Evolutionary conservation across 2,329 filamentous ascomycete species (phyloP), one percentile per base, ranked within the genome.

Genomic region (Sporothrix schenckii): DNA sequence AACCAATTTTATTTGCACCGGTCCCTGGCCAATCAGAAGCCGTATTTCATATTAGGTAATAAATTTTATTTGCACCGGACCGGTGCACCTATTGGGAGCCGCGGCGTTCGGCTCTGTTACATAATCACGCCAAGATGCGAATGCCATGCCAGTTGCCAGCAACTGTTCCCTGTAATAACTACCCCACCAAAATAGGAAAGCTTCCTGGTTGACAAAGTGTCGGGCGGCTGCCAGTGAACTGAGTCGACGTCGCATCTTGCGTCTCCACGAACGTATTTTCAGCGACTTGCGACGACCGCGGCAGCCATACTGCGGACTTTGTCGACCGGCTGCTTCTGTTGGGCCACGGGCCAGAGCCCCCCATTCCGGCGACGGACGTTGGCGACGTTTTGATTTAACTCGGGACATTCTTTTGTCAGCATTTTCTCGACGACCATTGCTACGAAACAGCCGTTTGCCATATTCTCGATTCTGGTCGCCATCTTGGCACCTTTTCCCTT

Each of bases 111-210:
- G 4, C n/a, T 9, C 13, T 4, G 24, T 27, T 27, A 63, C 58
- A n/a, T 63, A 63, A 63, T 21, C 56, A 4, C 21, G 24, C 53
- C n/a, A 21, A 11, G 10, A 44, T 34, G 54, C 54, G 34, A 34
- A 34, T 9, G 21, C 34, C 19, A 14, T 24, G n/a, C 58, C 47
- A n/a, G 47, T 19, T 19, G 16, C 14, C 56, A 24, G 11, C 58
- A 14, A 21, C 21, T 39, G 14, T 34, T 47, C 39, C 19, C 49
- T 27, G 30, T 54, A 47, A 53, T 21, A n/a, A 41, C 39, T 63
- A 47, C 69, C 66, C 70, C 66, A 69, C 66, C 69, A 68, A 69
- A 66, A 69, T 13, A 50, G 47, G 54, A 34, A 34, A 67, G 69
- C 61, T 66, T 67, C 61, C 44, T 50, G 44, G 61, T 58, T n/a